Evolutionary conservation across 2,329 filamentous ascomycete species (phyloP).

Genomic region (Nemania sp.): DNA sequence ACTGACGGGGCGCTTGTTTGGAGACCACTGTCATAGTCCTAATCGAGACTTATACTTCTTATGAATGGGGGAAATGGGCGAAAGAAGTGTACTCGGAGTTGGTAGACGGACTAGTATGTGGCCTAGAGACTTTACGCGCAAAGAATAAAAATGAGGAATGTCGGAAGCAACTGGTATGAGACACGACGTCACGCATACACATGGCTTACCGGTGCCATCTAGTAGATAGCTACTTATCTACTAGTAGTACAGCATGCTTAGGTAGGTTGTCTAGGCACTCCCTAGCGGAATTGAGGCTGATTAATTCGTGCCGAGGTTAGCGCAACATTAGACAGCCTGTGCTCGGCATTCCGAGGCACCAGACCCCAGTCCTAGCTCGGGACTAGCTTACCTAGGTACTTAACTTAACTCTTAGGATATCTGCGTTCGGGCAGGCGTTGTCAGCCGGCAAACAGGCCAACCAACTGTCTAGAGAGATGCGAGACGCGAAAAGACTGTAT

Average conservation of each 20-base stretch:
- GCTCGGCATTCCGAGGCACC: slow-evolving; percentile 30
- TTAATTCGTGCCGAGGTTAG: slow-evolving; percentile 34
- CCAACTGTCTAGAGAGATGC: too few relatives aligned
- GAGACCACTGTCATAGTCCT: slow-evolving; percentile 47
- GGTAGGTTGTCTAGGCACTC: too few relatives aligned
- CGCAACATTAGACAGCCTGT: background rate
- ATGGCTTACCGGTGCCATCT: background rate
- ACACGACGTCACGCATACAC: slow-evolving; percentile 6
- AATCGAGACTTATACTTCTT: background rate
- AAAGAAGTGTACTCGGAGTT: background rate
- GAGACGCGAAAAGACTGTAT: too few relatives aligned
- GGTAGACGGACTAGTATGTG: background rate
- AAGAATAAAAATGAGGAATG: background rate
- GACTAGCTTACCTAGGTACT: background rate
- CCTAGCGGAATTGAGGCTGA: slow-evolving; percentile 23
- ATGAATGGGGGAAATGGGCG: background rate
- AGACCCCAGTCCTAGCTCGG: slow-evolving; percentile 2
- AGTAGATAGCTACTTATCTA: background rate
- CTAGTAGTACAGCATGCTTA: too few relatives aligned
- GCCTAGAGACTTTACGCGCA: background rate
- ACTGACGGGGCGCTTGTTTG: slow-evolving; percentile 47
- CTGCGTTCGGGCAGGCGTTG: background rate
- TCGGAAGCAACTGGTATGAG: background rate
- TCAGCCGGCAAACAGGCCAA: background rate
- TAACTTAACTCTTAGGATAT: too few relatives aligned